Evolutionary conservation across 345 rosid species (phyloP), one percentile per base, ranked within the genome.

Genomic region (Eucalyptus virginea): DNA sequence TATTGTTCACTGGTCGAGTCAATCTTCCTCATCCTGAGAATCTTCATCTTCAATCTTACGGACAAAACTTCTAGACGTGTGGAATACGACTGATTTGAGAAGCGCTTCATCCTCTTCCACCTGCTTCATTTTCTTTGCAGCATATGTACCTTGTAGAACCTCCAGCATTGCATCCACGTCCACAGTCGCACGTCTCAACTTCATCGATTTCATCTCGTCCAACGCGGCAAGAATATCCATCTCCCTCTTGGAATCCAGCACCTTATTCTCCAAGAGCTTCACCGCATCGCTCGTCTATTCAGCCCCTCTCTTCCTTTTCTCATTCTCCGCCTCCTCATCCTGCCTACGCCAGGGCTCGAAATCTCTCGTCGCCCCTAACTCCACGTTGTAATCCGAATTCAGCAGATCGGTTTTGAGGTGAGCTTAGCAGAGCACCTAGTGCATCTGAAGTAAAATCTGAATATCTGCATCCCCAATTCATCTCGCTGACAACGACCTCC

Each of bases 281-380:
- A 98, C 96, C 0, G 97, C 98, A 89, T 96, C 98, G 17, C 99
- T 96, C 96, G 91, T 92, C 93, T 96, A 97, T 88, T 98, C 98
- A 11, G 95, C 95, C 60, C 92, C 97, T 89, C 90, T 94, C 90
- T 94, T 96, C 90, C 40, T 93, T 40, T 90, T 95, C 90, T 92
- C 94, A 81, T 90, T 92, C 47, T 97, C 98, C 13, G 87, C 90
- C 88, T 93, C 97, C 97, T 96, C 99, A 88, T 98, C 99, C 90
- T 94, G 97, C 2, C 95, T 95, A 72, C 98, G 96, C 99, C 99
- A 95, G 45, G 99, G 99, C 90, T 96, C 99, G 34, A 94, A 98
- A 91, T 98, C 94, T 50, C 99, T 91, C 2, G 94, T 91, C 1
- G 98, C 98, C 28, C 99, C 99, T 14, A 96, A 94, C 91, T 98